phyloP scores from a whole-genome alignment of 306 rosid species.

The Comarum palustre region DNA sequence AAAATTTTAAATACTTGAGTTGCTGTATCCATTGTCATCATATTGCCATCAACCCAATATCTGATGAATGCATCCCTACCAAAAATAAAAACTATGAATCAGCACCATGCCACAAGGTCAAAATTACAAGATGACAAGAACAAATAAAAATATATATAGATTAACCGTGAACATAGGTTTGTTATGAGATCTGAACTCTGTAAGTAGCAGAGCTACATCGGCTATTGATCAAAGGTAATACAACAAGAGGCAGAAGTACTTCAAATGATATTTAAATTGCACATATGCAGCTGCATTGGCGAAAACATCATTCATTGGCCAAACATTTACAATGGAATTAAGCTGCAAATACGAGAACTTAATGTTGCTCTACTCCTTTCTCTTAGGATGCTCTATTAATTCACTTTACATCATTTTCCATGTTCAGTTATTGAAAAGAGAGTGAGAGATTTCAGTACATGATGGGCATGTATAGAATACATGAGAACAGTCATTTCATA shows the following conservation, averaged over 20 bases:
- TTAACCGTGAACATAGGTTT: background rate
- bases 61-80: constrained; percentile 68
- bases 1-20: constrained; percentile 71
- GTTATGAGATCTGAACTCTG: background rate
- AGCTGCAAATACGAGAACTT: constrained; percentile 4
- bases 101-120: background rate
- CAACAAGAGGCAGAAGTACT: background rate
- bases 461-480: background rate
- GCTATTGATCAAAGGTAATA: background rate
- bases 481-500: constrained; percentile 1
- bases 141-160: constrained; percentile 1
- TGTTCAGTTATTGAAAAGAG: background rate
- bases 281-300: background rate
- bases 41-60: constrained; percentile 78
- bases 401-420: background rate
- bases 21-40: constrained; percentile 74
- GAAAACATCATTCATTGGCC: background rate
- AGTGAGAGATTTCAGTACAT: background rate
- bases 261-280: background rate
- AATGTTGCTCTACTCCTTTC: background rate
- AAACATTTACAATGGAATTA: background rate
- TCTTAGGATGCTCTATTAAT: background rate
- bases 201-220: background rate
- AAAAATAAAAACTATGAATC: background rate
- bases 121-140: background rate